phyloP scores from a whole-genome alignment of 768 basidiomycete genomes.

The Mycena metata region DNA sequence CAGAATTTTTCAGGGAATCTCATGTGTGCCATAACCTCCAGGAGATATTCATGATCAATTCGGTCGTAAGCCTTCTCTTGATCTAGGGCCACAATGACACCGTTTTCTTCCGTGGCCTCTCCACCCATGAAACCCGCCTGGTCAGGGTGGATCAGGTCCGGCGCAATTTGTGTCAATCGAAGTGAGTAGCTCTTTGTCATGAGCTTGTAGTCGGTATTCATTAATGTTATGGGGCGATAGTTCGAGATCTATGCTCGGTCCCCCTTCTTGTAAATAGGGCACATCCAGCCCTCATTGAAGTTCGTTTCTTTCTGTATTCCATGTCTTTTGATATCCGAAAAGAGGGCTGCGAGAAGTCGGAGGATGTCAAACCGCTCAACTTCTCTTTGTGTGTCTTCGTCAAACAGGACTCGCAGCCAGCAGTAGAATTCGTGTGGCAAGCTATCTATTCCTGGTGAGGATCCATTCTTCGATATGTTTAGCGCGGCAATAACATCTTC shows the following conservation, averaged over 20 bases:
- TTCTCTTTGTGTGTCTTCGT: neutral
- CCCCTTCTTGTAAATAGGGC: slow-evolving; percentile 2
- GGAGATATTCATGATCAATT: too few relatives aligned
- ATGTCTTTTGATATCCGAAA: neutral
- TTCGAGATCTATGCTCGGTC: neutral
- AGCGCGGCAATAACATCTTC: neutral
- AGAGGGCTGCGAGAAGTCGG: neutral
- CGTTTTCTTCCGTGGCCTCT: neutral
- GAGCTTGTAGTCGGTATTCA: neutral
- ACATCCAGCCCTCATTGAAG: slow-evolving; percentile 3
- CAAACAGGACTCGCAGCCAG: neutral
- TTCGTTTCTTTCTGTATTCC: neutral
- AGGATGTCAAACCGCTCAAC: neutral
- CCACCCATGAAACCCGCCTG: slow-evolving; percentile 4
- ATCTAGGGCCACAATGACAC: too few relatives aligned
- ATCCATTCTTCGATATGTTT: neutral
- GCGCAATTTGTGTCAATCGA: neutral
- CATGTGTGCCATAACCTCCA: neutral
- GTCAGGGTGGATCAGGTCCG: neutral
- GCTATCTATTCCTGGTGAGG: neutral
- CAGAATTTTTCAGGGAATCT: slow-evolving; percentile 2
- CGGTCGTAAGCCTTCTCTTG: too few relatives aligned
- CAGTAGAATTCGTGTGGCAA: neutral
- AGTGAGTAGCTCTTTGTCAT: neutral
- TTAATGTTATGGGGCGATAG: neutral